phyloP scores from a whole-genome alignment of 805 yeast genomes.

The Scheffersomyces amazonensis region DNA sequence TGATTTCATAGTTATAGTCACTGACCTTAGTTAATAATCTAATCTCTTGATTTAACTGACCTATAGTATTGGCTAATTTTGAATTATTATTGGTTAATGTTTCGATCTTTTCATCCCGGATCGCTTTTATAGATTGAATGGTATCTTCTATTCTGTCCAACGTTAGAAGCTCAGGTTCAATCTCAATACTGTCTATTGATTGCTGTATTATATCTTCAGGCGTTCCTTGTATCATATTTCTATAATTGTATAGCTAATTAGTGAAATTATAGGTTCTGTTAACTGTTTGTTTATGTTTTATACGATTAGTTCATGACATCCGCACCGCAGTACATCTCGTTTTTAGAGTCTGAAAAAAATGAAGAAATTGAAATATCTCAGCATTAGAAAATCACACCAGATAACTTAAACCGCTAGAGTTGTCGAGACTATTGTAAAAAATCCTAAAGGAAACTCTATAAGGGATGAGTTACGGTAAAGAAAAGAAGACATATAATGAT shows the following conservation, averaged over 20 bases:
- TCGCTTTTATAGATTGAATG: conserved; percentile 22
- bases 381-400: no score
- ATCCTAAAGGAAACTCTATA: no score
- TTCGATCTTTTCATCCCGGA: conserved; percentile 23
- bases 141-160: conserved; percentile 43
- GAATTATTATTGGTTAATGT: conserved; percentile 6
- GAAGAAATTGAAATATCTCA: no score
- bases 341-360: no score
- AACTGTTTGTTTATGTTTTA: no score
- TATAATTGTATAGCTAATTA: no score
- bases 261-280: no score
- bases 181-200: conserved; percentile 26
- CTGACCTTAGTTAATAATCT: conserved; percentile 17
- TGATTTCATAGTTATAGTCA: conserved; percentile 16
- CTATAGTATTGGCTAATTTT: conserved; percentile 9
- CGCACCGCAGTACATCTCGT: no score
- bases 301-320: no score
- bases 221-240: conserved; percentile 1
- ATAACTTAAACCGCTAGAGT: no score
- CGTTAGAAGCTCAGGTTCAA: conserved; percentile 48
- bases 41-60: conserved; percentile 13
- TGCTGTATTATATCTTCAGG: conserved; percentile 10
- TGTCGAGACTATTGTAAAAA: no score
- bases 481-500: conserved; percentile 34
- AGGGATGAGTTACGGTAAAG: conserved; percentile 15